phyloP scores from a whole-genome alignment of 768 basidiomycete species.

The Pleurotus cornucopiae region DNA sequence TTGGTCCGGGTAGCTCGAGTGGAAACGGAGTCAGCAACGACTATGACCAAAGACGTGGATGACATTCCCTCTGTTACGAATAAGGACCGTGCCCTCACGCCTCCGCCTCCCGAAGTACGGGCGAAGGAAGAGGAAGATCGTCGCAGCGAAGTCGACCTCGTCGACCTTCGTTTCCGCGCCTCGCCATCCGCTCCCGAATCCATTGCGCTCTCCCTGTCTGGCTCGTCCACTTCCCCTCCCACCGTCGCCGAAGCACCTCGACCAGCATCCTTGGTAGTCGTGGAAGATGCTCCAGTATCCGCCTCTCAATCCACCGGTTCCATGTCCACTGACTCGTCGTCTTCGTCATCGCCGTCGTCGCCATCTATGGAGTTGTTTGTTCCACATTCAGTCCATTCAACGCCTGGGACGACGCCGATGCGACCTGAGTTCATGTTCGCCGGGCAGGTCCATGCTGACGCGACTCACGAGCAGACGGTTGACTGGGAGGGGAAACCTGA shows the following conservation, averaged over 20 bases:
- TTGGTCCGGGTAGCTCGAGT: background rate
- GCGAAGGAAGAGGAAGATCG: background rate
- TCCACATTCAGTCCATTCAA: background rate
- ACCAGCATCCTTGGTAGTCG: background rate
- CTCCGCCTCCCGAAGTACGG: background rate
- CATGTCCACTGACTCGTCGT: background rate
- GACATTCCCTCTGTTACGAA: background rate
- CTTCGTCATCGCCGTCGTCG: background rate
- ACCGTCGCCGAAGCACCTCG: background rate
- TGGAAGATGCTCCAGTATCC: background rate
- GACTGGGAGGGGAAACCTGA: background rate
- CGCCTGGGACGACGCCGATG: slow-evolving; percentile 5
- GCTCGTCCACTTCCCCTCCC: background rate
- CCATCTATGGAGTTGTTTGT: slow-evolving; percentile 3
- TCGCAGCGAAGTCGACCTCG: slow-evolving; percentile 1
- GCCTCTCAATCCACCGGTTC: background rate
- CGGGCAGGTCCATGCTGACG: background rate
- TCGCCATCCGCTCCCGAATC: background rate
- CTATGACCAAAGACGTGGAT: background rate
- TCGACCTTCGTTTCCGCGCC: slow-evolving; percentile 4
- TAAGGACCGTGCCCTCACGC: background rate
- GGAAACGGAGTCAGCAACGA: background rate
- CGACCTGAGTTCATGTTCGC: background rate
- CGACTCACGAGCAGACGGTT: background rate
- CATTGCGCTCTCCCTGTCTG: background rate